Evolutionary conservation across 2,329 filamentous ascomycete genomes (phyloP).

Genomic region (Fusarium begoniae): DNA sequence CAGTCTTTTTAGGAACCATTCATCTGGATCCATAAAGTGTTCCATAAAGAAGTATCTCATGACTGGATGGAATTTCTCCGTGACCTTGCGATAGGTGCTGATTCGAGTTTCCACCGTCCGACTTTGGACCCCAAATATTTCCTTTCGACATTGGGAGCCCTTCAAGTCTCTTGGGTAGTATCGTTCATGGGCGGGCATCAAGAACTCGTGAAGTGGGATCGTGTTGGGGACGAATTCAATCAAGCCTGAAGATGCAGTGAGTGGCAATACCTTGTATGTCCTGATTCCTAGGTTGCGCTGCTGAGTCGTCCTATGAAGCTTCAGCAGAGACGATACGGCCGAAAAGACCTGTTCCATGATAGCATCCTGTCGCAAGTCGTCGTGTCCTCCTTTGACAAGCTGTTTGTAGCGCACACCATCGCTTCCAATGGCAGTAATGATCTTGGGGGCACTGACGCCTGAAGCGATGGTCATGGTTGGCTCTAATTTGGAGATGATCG

Average conservation of each 20-base stretch:
- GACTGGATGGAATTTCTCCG: constrained; percentile 86
- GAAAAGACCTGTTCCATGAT: constrained; percentile 99
- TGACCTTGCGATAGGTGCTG: constrained; percentile 79
- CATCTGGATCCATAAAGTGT: constrained; percentile 89
- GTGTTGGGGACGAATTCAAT: constrained; percentile 98
- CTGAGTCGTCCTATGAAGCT: constrained; percentile 84
- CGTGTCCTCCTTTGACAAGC: constrained; percentile 93
- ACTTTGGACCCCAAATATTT: constrained; percentile 77
- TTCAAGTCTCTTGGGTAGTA: constrained; percentile 89
- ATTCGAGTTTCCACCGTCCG: constrained; percentile 77
- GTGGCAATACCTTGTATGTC: constrained; percentile 95
- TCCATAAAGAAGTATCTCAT: constrained; percentile 99
- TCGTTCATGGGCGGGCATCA: constrained; percentile 87
- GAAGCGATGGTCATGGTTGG: constrained; percentile 84
- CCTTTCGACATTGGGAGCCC: constrained; percentile 77
- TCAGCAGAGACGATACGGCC: constrained; percentile 89
- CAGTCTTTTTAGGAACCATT: constrained; percentile 90
- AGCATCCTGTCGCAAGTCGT: constrained; percentile 95
- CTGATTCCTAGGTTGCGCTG: constrained; percentile 90
- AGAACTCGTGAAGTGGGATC: constrained; percentile 88
- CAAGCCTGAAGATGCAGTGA: constrained; percentile 85
- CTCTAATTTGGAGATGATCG: constrained; percentile 77
- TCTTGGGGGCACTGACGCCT: constrained; percentile 92
- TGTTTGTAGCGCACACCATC: constrained; percentile 87
- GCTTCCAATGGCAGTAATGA: constrained; percentile 81